A percentile compares a stretch with the other conserved stretches of the same genome.
Conservation (phyloP, 2,329 filamentous ascomycete genomes). For the Alternaria incomplexa region DNA sequence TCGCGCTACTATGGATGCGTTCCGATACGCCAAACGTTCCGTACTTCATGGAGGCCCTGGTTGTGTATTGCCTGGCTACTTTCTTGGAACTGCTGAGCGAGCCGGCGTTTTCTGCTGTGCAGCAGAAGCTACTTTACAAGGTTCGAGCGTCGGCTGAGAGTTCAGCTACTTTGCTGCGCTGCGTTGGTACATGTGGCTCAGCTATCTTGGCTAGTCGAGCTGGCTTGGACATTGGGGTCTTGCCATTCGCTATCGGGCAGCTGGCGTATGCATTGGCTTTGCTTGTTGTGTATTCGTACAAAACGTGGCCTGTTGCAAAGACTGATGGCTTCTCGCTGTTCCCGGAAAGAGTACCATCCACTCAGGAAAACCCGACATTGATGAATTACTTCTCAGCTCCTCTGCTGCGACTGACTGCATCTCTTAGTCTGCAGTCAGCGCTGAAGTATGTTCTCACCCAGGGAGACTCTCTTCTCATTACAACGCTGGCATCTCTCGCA, state of each 20-base stretch:
- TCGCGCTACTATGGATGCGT: conserved; percentile 72
- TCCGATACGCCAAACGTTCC: conserved; percentile 62
- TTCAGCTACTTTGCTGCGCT: conserved; percentile 78
- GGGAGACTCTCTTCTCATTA: conserved; percentile 89
- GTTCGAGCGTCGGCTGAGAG: conserved; percentile 84
- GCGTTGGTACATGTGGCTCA: conserved; percentile 72
- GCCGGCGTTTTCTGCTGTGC: conserved; percentile 86
- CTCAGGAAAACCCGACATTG: conserved; percentile 27
- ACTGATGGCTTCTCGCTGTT: conserved; percentile 73
- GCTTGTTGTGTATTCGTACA: conserved; percentile 71
- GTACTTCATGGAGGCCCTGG: conserved; percentile 65
- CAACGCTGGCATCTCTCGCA: conserved; percentile 73
- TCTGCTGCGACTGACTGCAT: conserved; percentile 76
- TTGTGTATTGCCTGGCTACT: conserved; percentile 63
- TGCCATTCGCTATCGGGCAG: conserved; percentile 91
- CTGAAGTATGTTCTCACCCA: conserved; percentile 95
- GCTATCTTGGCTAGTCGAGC: conserved; percentile 68
- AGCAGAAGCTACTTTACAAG: conserved; percentile 79
- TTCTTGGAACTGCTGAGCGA: conserved; percentile 82
- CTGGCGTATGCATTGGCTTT: conserved; percentile 74
- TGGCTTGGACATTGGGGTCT: conserved; percentile 68
- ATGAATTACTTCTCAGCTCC: conserved; percentile 66
- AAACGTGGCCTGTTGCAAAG: conserved; percentile 63
- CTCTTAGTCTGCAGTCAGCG: conserved; percentile 83
- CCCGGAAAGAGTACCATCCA: conserved; percentile 51